A percentile compares a stretch with the other conserved stretches of the same genome.
These are phyloP conservation scores for Cryptosporidium viatorum DNA, from an alignment of 169 alveolate genomes.

Conservation along the genomic window DNA sequence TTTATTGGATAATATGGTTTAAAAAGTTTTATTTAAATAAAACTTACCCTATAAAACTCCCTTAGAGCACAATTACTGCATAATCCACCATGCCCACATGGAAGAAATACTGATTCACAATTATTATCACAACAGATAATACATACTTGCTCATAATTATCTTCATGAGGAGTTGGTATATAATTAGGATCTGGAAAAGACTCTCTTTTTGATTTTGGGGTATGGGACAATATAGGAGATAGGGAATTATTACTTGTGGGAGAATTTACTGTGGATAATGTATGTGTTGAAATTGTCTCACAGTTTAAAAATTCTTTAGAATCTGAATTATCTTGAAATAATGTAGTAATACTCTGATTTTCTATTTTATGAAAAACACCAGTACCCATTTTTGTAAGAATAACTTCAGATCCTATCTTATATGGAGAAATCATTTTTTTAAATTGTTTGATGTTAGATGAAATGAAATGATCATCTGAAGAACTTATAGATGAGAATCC, in stretches of 20 bases:
- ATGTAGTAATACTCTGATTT: neutral
- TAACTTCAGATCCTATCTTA: conserved; percentile 31
- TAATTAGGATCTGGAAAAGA: neutral
- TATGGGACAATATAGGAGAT: neutral
- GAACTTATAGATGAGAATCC: neutral
- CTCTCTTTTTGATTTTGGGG: neutral
- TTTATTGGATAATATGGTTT: neutral
- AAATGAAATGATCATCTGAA: conserved; percentile 18
- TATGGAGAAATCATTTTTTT: conserved; percentile 47
- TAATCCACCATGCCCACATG: conserved; percentile 72
- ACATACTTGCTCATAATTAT: conserved; percentile 9
- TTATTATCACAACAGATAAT: conserved; percentile 63
- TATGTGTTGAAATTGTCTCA: neutral
- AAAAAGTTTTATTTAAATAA: neutral
- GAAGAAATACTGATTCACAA: conserved; percentile 43
- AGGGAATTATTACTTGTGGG: neutral
- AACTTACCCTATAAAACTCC: conserved; percentile 63
- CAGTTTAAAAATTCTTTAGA: neutral
- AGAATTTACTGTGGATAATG: conserved; percentile 18
- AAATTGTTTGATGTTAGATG: conserved; percentile 14
- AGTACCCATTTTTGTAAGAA: conserved; percentile 45
- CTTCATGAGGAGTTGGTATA: neutral
- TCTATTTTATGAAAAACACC: conserved; percentile 41
- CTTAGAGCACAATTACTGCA: conserved; percentile 54
- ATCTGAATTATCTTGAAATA: neutral